Evolutionary conservation across 2,329 filamentous ascomycete species (phyloP), one percentile per base, ranked within the genome.

Genomic region (Furcasterigmium sp.): DNA sequence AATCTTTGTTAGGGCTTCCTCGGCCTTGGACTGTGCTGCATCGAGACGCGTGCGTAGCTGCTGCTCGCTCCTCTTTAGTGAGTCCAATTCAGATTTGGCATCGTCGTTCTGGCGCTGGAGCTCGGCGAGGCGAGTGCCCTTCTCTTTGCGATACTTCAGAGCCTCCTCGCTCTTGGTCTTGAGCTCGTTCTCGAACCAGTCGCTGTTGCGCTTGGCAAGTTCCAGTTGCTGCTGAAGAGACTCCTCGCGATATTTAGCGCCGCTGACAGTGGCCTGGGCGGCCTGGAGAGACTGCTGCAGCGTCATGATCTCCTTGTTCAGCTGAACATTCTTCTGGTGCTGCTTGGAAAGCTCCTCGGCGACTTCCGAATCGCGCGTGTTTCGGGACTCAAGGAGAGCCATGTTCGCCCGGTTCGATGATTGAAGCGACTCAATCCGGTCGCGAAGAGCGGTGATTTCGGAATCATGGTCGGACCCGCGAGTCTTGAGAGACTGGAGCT

Each of bases 131-230:
- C 87, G 85, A 2, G 89, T 84, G 49, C 87, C 87, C 73, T 96
- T 97, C 60, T 98, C 93, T 60, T 95, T 97, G 50, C 93, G 82
- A 64, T 87, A 91, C 58, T 91, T 95, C 52, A 91, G 78, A 38
- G 89, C 82, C 60, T 98, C 93, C 8, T 84, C 80, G 48, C 80
- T 84, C 68, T 95, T 95, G 1, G 87, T 91, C 69, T 95, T 91
- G 18, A 97, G 76, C 63, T 98, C 93, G 34, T 76, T 82, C 58
- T 96, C 89, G 44, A 93, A 85, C 87, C 90, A 98, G 55, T 97
- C 91, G 51, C 88, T 87, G 68, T 90, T 95, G 56, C 85, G 86
- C 60, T 89, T 90, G 15, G 91, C 81, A 44, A 94, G 74, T 34
- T 95, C 89, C 28, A 97, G 76, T 62, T 97, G 91, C 62, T 96